Base-by-base conservation (phyloP, 139 green algal genomes). In the Choricystis sp. region DNA sequence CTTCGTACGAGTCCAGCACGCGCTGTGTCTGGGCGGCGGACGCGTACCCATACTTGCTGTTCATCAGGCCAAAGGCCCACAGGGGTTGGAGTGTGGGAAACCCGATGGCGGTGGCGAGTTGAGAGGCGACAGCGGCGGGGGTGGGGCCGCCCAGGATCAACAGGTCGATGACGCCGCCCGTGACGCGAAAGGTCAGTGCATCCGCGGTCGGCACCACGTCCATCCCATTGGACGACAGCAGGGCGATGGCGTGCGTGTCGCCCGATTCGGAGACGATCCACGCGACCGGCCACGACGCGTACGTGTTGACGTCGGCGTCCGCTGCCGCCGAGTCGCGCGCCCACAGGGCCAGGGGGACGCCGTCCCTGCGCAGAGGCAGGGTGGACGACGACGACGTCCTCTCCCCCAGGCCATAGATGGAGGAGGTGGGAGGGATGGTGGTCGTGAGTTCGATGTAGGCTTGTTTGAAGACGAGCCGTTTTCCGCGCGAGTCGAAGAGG, bases 41-140 rank as follows among this genome's bases (percentile, higher is more conserved):
- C 1, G 28, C 30, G 65, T 91, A 91, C 20, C 84, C 84, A 16
- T 52, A 89, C 78, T 81, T 87, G 70, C 73, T 80, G 60, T 94
- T 83, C 60, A 92, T 84, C 66, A 83, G 85, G 30, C 86, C 86
- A 24, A 90, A 74, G 0, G 72, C 56, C 84, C 84, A 92, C 52
- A 70, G 70, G 24, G 85, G 85, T 19, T 79, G 73, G 76, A 95
- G 70, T 26, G 72, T 64, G 1, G 86, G 85, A 2, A 65, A 67
- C 2, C 87, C 86, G 28, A 92, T 69, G 2, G 94, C 72, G 16
- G 67, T 24, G 4, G 83, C 85, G 69, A 89, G 84, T 74, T 94
- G 86, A 27, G 73, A 27, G 4, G 84, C 49, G n/a, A 92, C 86
- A 2, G 57, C 73, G 31, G 77, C 66, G 1, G 87, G 86, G 16